phyloP scores from a whole-genome alignment of 192 early-diverging fungal species.

The Lobosporangium transversale region DNA sequence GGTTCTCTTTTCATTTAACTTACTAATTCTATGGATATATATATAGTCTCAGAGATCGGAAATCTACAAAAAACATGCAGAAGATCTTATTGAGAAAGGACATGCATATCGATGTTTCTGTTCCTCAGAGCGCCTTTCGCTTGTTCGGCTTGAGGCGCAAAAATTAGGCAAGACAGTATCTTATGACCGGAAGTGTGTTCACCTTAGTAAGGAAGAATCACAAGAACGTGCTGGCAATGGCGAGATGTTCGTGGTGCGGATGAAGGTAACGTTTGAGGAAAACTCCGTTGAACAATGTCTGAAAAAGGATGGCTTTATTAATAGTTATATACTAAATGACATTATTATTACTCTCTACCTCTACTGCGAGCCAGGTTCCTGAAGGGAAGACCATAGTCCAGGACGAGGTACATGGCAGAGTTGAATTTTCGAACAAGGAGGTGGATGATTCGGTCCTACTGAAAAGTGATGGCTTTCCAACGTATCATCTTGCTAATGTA shows the following conservation, averaged over 20 bases:
- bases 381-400: conserved; percentile 66
- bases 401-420: conserved; percentile 80
- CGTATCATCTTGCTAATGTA: conserved; percentile 96
- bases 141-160: conserved; percentile 62
- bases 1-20: too few relatives aligned
- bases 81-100: conserved; percentile 72
- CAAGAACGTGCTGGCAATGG: conserved; percentile 66
- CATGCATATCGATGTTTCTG: conserved; percentile 94
- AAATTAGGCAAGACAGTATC: conserved; percentile 65
- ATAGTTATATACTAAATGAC: too few relatives aligned
- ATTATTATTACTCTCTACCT: too few relatives aligned
- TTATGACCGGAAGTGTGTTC: conserved; percentile 86
- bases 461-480: conserved; percentile 93
- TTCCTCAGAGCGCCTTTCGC: conserved; percentile 70
- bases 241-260: conserved; percentile 75
- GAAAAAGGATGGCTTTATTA: too few relatives aligned
- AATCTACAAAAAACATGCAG: conserved; percentile 74
- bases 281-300: too few relatives aligned
- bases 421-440: conserved; percentile 76
- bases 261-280: too few relatives aligned
- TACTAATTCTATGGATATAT: too few relatives aligned
- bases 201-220: conserved; percentile 72
- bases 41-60: conserved; percentile 82
- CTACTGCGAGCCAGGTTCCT: conserved; percentile 44
- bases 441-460: conserved; percentile 91